Evolutionary conservation across 208 protist species (phyloP).

Genomic region (Wallacemonas collosoma): DNA sequence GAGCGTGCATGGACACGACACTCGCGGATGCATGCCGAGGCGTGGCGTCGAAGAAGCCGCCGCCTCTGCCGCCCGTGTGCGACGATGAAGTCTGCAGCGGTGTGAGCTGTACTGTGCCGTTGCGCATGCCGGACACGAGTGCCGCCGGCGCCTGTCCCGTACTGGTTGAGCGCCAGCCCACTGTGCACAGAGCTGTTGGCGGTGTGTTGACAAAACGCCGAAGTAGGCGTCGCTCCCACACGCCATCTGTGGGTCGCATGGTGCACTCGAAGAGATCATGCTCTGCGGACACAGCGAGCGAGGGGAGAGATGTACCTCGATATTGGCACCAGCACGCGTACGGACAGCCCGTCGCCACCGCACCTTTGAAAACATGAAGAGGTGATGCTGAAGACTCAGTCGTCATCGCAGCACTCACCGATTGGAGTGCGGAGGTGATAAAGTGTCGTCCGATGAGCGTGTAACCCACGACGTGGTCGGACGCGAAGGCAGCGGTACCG

Average conservation of each 20-base stretch:
- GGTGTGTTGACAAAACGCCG: constrained; percentile 19
- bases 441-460: constrained; percentile 7
- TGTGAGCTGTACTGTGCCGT: constrained; percentile 39
- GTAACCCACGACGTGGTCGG: not conserved
- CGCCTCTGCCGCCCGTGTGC: not conserved
- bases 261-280: constrained; percentile 20
- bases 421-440: constrained; percentile 2
- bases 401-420: not conserved
- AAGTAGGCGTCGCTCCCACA: constrained; percentile 7
- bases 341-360: not conserved
- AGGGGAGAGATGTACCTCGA: not conserved
- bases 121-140: constrained; percentile 42
- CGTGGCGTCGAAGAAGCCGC: constrained; percentile 27
- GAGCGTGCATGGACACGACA: constrained; percentile 33
- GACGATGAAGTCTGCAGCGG: constrained; percentile 14
- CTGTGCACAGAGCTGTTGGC: constrained; percentile 17
- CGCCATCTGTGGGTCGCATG: not conserved
- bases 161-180: constrained; percentile 1
- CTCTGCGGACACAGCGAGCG: constrained; percentile 11
- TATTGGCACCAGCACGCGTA: constrained; percentile 19
- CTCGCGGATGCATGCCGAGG: constrained; percentile 34
- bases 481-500: not conserved
- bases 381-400: not conserved
- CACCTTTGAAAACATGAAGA: constrained; percentile 16
- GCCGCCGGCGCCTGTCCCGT: constrained; percentile 5